phyloP scores from a whole-genome alignment of 73 alveolate species.

The Uronychia setigera region DNA sequence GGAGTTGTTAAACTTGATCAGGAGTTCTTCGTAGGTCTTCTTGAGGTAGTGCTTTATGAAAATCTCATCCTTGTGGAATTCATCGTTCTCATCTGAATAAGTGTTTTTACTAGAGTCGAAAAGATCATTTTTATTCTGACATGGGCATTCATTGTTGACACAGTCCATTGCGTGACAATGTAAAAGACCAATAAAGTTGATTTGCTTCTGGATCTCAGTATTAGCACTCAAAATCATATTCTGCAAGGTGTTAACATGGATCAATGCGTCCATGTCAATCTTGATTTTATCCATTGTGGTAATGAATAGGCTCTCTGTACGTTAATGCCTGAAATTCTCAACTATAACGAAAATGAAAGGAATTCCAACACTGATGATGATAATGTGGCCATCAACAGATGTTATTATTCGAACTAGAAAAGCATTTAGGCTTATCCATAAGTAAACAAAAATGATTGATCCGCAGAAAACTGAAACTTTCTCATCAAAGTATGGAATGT shows the following conservation, averaged over 20 bases:
- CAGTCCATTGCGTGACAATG: conserved; percentile 31
- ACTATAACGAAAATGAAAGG: conserved; percentile 35
- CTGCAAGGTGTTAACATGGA: conserved; percentile 13
- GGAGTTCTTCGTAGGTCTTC: conserved; percentile 43
- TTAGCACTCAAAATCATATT: conserved; percentile 7
- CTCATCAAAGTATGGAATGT: conserved; percentile 35
- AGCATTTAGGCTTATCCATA: conserved; percentile 28
- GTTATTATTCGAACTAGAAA: background rate
- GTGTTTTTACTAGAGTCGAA: conserved; percentile 13
- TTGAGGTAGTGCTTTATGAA: conserved; percentile 26
- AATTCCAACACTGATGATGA: conserved; percentile 14
- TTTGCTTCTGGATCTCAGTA: conserved; percentile 14
- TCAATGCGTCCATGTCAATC: conserved; percentile 42
- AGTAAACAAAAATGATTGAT: conserved; percentile 21
- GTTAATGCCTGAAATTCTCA: conserved; percentile 8
- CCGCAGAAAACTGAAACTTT: conserved; percentile 40
- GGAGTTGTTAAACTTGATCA: conserved; percentile 20
- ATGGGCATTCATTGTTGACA: conserved; percentile 29
- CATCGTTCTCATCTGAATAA: background rate
- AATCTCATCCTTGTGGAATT: conserved; percentile 28
- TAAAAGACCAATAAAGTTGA: conserved; percentile 30
- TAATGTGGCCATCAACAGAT: conserved; percentile 36
- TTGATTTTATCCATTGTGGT: conserved; percentile 14
- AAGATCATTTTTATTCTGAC: conserved; percentile 27
- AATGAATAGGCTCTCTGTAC: conserved; percentile 13